Evolutionary conservation across 495 filamentous ascomycete genomes (phyloP), one percentile per base, ranked within the genome.

Genomic region (Corynascus novoguineensis): DNA sequence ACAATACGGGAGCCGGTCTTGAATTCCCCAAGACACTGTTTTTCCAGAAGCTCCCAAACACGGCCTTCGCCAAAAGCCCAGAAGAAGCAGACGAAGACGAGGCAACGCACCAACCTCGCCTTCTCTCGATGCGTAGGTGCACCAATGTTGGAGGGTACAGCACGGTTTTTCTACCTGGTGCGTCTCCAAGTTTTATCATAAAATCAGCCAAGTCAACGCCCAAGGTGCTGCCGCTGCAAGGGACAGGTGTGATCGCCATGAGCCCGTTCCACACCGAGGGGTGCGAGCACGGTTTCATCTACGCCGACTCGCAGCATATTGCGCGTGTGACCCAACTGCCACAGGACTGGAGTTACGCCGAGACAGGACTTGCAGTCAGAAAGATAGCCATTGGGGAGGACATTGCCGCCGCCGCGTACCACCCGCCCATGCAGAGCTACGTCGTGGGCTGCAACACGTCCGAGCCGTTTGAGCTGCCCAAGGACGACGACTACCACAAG

Each of bases 241-340:
- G 84, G 3, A 72, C 73, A 10, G 78, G 75, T 21, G 84, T 88
- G 17, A 76, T 80, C 38, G 81, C 84, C 48, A 76, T 96, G 62
- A 85, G 83, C 53, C 71, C 78, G 15, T 87, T 96, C 65, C 81
- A 92, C 67, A 87, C 81, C 1, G 75, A 81, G 28, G 83, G 77
- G n/a, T 90, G 88, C 64, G 83, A 88, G 24, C 78, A 81, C 37
- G 91, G 92, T 0, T 95, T 95, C 63, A 83, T 90, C 31, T 92
- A 89, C 63, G 74, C 91, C 21, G 86, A 95, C 71, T 69, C 66
- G 19, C 70, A 86, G 66, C 81, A 84, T 15, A 77, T 81, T 14
- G 79, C 90, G 7, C 78, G 82, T 19, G 78, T 88, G 3, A 87
- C 81, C 17, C 83, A 86, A 65, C 68, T 97, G 11, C 86, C 87